Percentiles rank a stretch among this genome's conserved stretches.
phyloP scores from a whole-genome alignment of 2,329 filamentous ascomycete species.

The Aureobasidium sp. region DNA sequence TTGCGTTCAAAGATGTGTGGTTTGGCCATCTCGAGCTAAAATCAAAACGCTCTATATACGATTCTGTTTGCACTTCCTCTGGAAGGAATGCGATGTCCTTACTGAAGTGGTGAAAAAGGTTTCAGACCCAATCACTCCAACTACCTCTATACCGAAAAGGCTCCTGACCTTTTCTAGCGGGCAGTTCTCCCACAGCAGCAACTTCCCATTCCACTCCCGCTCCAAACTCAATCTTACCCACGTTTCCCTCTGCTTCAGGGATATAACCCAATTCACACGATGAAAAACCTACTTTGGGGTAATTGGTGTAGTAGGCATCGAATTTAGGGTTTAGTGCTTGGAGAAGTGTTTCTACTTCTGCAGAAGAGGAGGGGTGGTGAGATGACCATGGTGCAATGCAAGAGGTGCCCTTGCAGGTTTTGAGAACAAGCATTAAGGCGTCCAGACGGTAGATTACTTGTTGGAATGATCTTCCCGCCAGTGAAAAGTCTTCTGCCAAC shows the following conservation, averaged over 20 bases:
- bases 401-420: conserved; percentile 23
- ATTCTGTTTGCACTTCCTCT: too few species aligned
- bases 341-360: conserved; percentile 18
- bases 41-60: too few species aligned
- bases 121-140: conserved; percentile 12
- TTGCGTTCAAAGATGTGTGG: too few species aligned
- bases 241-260: conserved; percentile 4
- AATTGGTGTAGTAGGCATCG: conserved; percentile 24
- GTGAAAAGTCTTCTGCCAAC: background rate
- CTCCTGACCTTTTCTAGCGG: background rate
- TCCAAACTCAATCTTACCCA: background rate
- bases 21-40: too few species aligned
- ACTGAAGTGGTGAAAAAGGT: too few species aligned
- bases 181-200: background rate
- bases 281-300: conserved; percentile 36
- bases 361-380: conserved; percentile 19
- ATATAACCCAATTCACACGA: conserved; percentile 12
- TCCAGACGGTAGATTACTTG: conserved; percentile 20
- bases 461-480: background rate
- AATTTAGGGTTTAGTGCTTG: conserved; percentile 21
- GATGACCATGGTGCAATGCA: conserved; percentile 25
- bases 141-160: conserved; percentile 5
- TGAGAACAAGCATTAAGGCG: conserved; percentile 24
- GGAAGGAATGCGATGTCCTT: too few species aligned
- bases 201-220: background rate